phyloP scores from a whole-genome alignment of 495 filamentous ascomycete species.

The Penicillium dipodomyicola region DNA sequence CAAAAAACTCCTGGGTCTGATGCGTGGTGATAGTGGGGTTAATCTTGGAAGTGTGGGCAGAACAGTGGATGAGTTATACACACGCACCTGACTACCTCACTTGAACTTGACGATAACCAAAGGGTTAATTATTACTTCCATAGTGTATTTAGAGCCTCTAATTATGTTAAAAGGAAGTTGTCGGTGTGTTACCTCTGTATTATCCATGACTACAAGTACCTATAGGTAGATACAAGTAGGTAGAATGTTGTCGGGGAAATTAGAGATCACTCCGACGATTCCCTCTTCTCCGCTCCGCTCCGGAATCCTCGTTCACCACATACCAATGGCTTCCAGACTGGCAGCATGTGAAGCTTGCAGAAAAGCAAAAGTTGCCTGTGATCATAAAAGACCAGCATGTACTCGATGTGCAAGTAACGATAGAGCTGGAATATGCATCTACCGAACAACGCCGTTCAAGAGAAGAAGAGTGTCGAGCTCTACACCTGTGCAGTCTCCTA shows the following conservation, averaged over 20 bases:
- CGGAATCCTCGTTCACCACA: conserved; percentile 14
- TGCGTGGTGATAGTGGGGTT: conserved; percentile 9
- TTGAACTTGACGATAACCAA: neutral
- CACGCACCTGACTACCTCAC: conserved; percentile 2
- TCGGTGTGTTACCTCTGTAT: neutral
- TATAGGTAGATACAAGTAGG: neutral
- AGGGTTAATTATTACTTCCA: neutral
- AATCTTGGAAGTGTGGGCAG: neutral
- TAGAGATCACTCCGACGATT: conserved; percentile 1
- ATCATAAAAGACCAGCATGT: conserved; percentile 41
- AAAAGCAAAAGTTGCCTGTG: conserved; percentile 43
- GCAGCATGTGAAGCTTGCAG: conserved; percentile 43
- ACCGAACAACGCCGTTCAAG: conserved; percentile 42
- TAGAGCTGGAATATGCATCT: conserved; percentile 33
- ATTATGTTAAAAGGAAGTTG: neutral
- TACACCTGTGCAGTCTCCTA: conserved; percentile 7
- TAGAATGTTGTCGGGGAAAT: neutral
- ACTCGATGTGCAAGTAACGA: conserved; percentile 34
- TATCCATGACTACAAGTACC: neutral
- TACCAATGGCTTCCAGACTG: conserved; percentile 27
- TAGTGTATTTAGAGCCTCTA: neutral
- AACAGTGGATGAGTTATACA: neutral
- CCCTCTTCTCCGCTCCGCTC: conserved; percentile 13
- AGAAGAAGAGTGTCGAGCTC: conserved; percentile 24
- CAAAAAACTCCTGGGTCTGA: conserved; percentile 13